Evolutionary conservation across 2,329 filamentous ascomycete genomes (phyloP).

Genomic region (Trichophyton rubrum): DNA sequence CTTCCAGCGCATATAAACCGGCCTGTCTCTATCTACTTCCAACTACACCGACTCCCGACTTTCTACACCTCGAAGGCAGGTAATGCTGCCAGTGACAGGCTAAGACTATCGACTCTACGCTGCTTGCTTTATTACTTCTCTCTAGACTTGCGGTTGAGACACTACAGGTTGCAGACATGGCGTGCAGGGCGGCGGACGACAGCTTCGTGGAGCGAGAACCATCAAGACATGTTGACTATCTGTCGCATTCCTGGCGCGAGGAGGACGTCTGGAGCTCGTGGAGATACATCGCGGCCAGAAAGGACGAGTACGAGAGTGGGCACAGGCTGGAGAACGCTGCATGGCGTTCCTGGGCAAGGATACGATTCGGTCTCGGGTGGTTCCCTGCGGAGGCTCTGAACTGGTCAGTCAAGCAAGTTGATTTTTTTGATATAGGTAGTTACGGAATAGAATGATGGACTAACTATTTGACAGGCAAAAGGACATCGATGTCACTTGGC

Average conservation of each 20-base stretch:
- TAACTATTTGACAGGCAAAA: conserved; percentile 56
- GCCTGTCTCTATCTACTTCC: not conserved
- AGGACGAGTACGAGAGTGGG: conserved; percentile 66
- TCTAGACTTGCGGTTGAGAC: not conserved
- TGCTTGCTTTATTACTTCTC: not conserved
- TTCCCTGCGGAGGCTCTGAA: conserved; percentile 85
- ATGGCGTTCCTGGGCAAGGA: conserved; percentile 93
- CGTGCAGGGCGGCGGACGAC: conserved; percentile 45
- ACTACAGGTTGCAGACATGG: not conserved
- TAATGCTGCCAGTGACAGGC: not conserved
- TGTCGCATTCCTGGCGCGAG: conserved; percentile 85
- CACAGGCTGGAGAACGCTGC: conserved; percentile 86
- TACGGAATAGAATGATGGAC: not conserved
- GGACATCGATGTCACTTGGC: conserved; percentile 93
- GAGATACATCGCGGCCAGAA: conserved; percentile 77
- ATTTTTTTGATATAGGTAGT: not conserved
- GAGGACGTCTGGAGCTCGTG: conserved; percentile 97
- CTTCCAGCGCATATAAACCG: not conserved
- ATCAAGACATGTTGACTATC: conserved; percentile 84
- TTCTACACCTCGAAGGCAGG: not conserved
- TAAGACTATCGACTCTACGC: not conserved
- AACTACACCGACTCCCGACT: not conserved
- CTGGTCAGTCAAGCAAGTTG: conserved; percentile 46
- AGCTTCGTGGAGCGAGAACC: conserved; percentile 61
- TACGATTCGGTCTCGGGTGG: conserved; percentile 74